Percentiles rank a stretch among this genome's conserved stretches.
These are phyloP conservation scores for Cicer yamashitae DNA, from an alignment of 306 rosid species.

Conservation along the genomic window DNA sequence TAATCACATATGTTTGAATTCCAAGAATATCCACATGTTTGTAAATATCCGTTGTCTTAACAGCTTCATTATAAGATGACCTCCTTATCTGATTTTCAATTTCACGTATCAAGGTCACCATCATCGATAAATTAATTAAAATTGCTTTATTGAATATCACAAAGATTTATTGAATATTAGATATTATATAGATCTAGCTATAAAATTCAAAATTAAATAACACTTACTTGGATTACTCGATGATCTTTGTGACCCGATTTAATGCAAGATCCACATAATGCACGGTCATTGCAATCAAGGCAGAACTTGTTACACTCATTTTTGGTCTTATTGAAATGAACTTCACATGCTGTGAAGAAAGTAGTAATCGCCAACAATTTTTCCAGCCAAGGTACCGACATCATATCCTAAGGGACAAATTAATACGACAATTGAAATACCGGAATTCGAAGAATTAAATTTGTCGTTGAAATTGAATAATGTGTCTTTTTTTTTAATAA, in stretches of 20 bases:
- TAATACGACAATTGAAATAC: not conserved
- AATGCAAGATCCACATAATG: not conserved
- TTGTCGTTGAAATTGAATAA: not conserved
- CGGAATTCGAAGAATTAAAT: not conserved
- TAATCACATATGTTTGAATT: not conserved
- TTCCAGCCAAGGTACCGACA: not conserved
- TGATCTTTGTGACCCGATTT: not conserved
- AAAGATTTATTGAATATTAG: not conserved
- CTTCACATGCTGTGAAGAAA: not conserved
- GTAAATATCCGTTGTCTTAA: not conserved
- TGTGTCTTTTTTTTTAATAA: too few species aligned
- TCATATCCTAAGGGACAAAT: not conserved
- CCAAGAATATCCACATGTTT: not conserved
- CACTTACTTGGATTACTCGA: not conserved
- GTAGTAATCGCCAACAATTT: not conserved
- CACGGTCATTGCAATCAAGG: not conserved
- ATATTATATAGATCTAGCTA: not conserved
- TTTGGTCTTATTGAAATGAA: not conserved
- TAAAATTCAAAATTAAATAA: not conserved
- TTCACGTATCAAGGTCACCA: not conserved
- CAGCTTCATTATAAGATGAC: not conserved
- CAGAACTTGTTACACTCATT: not conserved
- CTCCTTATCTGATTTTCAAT: not conserved
- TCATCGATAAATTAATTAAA: not conserved
- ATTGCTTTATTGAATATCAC: not conserved